Base-by-base conservation (phyloP, 2,329 filamentous ascomycete genomes). In the Fusarium xylarioides region DNA sequence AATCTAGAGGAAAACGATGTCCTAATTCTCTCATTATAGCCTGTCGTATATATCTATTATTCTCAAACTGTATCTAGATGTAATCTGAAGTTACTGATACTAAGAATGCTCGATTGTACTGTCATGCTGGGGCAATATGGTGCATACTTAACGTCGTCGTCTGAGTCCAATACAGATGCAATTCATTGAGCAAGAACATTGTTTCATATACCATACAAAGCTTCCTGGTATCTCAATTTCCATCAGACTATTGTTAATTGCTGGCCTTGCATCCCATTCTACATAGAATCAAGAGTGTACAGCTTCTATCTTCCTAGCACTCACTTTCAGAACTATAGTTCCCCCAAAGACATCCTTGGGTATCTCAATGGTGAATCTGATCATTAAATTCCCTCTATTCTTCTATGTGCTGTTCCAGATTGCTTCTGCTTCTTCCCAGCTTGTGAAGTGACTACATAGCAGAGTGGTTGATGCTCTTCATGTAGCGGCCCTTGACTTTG, bases 181-280 rank as follows among this genome's bases (percentile, higher is more conserved):
- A 34, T 19, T n/a, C 19, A 23, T 23, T 5, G 8, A 50, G 30
- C 21, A 23, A 23, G 12, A 47, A 47, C 8, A 3, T 34, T 10
- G 3, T 50, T 34, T 23, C 0, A 7, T n/a, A 12, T n/a, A 4
- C 18, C 21, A 18, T 16, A 7, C 11, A 30, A 2, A 49, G 4
- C 9, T 49, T 4, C 0, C 1, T 4, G 1, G 1, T 11, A 12
- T 19, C 11, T 14, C 21, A 3, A n/a, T 18, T 16, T 3, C 3
- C 4, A 23, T 7, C 4, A 14, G 8, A n/a, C 8, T 23, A 7
- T 5, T 34, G 4, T 9, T 14, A 14, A 15, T 14, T 23, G 7
- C 21, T 11, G 9, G 6, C 7, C 32, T 16, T 35, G 6, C 18
- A 21, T 26, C 11, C 16, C 4, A 11, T 19, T 26, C 6, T 26